Evolutionary conservation across 2,329 filamentous ascomycete genomes (phyloP).

Genomic region (Teratosphaeriaceae sp.): DNA sequence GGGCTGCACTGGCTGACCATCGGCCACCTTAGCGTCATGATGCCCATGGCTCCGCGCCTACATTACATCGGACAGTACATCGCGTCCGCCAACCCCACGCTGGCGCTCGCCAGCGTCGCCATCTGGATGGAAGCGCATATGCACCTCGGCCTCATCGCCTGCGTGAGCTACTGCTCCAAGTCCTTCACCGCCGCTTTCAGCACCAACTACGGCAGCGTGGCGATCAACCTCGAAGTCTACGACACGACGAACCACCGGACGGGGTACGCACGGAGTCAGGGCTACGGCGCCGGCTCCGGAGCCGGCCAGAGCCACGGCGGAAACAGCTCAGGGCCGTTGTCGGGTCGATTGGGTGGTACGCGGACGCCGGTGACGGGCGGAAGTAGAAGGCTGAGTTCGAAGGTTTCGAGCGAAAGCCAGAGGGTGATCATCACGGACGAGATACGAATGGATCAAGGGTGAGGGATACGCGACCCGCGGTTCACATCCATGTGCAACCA

Average conservation of each 20-base stretch:
- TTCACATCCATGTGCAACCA: no score
- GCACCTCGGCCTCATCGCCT: constrained; percentile 35
- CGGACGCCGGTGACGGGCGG: not conserved
- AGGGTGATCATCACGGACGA: not conserved
- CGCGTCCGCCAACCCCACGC: constrained; percentile 30
- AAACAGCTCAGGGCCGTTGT: not conserved
- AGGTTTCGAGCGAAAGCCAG: not conserved
- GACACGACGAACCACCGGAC: not conserved
- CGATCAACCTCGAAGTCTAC: constrained; percentile 1
- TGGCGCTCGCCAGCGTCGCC: constrained; percentile 31
- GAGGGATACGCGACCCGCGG: no score
- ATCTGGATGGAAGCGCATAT: constrained; percentile 38
- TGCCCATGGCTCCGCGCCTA: constrained; percentile 33
- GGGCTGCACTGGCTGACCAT: no score
- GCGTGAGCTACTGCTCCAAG: constrained; percentile 38
- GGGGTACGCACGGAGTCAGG: not conserved
- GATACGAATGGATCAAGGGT: not conserved
- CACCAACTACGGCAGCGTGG: constrained; percentile 17
- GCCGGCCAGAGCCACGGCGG: not conserved
- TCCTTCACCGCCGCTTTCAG: constrained; percentile 29
- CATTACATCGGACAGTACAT: constrained; percentile 29
- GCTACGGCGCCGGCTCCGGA: not conserved
- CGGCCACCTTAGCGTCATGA: constrained; percentile 34
- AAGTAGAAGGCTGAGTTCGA: not conserved
- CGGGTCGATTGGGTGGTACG: not conserved